Base-by-base conservation (phyloP, 208 protist species). In the Leishmania major region DNA sequence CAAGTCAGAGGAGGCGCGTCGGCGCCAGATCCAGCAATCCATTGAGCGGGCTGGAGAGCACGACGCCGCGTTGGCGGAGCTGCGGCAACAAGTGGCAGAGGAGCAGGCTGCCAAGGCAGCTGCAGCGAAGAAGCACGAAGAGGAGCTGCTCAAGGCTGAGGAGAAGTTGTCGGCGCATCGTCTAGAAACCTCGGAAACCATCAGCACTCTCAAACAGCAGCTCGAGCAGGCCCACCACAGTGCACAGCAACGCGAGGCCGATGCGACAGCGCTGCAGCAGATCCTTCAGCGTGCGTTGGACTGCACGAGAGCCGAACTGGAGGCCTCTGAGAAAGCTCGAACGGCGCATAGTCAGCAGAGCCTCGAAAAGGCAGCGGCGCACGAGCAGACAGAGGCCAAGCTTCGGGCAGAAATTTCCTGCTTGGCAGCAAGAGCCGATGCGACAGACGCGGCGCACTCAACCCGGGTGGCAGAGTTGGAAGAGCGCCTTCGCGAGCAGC, bases 261-360 rank as follows among this genome's bases (percentile, higher is more conserved):
- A 47, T 17, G 37, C 45, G 51, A 37, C 43, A 10, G 37, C 59
- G n/a, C 43, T 70, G 15, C 11, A 35, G 28, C 51, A 37, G 22
- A 15, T 60, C 53, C 71, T 77, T 43, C 40, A 82, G 59, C 31
- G 31, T 2, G 43, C 19, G 43, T 59, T 82, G 45, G 40, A 47
- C 37, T 31, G 10, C 13, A 31, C 62, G 2, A 70, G 60, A n/a
- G 45, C 73, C 13, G 78, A 78, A 59, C 60, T 83, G 40, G 45
- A 57, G 11, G 74, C 73, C 10, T 82, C 79, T 6, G 79, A 82
- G 55, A 43, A 81, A 43, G 49, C 62, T 43, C 77, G 77, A 51
- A 40, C 51, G 45, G 31, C 71, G 49, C 70, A 81, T 19, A 70
- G 70, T 17, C 57, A 77, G 40, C 79, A 71, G 55, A 66, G 37